Evolutionary conservation across 2,329 filamentous ascomycete genomes (phyloP).

Genomic region (Zalaria sp.): DNA sequence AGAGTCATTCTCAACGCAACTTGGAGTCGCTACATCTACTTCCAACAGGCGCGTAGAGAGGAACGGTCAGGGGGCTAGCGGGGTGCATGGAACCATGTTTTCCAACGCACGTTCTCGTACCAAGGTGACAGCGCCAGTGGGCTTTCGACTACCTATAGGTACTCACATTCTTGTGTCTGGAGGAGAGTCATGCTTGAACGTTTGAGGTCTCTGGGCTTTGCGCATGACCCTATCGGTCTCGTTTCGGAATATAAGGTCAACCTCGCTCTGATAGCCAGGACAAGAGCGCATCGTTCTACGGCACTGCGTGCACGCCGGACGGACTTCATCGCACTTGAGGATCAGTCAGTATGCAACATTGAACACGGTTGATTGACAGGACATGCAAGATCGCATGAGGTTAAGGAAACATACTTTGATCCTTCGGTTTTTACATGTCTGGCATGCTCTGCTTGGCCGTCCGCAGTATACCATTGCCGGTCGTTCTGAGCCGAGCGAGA

Average conservation of each 20-base stretch:
- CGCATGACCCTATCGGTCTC: slow-evolving; percentile 55
- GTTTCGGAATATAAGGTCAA: slow-evolving; percentile 59
- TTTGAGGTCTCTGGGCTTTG: slow-evolving; percentile 36
- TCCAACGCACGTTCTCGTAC: slow-evolving; percentile 10
- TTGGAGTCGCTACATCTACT: too few species aligned
- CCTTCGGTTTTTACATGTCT: slow-evolving; percentile 58
- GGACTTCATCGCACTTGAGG: slow-evolving; percentile 50
- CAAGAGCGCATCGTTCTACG: slow-evolving; percentile 49
- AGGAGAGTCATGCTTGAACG: too few species aligned
- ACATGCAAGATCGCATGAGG: slow-evolving; percentile 6
- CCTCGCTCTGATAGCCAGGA: slow-evolving; percentile 56
- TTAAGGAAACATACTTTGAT: slow-evolving; percentile 47
- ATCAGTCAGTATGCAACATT: not conserved
- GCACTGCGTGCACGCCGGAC: slow-evolving; percentile 52
- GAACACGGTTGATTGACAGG: slow-evolving; percentile 6
- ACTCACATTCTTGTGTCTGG: slow-evolving; percentile 18
- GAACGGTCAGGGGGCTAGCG: not conserved
- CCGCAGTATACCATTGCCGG: not conserved
- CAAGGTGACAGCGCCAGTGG: slow-evolving; percentile 22
- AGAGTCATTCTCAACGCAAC: too few species aligned
- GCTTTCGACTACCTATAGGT: slow-evolving; percentile 25
- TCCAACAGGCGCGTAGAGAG: too few species aligned
- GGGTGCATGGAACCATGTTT: not conserved
- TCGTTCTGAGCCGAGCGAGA: not conserved
- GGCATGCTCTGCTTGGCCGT: slow-evolving; percentile 40